A percentile compares a stretch with the other conserved stretches of the same genome.
These are phyloP conservation scores for Hemerocallis citrina DNA, from an alignment of 106 monocot genomes.

Conservation along the genomic window DNA sequence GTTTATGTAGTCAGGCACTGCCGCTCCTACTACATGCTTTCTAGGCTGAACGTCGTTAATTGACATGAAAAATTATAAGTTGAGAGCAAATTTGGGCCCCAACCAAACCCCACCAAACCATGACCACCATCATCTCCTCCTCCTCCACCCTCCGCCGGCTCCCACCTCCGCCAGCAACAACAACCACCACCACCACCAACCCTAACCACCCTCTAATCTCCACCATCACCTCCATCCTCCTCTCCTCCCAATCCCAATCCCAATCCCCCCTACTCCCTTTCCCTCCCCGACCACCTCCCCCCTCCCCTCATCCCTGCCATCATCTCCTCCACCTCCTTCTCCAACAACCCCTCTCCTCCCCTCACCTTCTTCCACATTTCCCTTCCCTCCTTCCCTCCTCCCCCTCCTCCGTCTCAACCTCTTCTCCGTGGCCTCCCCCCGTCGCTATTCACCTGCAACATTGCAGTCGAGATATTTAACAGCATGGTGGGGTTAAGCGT, in stretches of 20 bases:
- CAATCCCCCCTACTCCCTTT: no score
- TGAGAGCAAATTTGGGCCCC: no score
- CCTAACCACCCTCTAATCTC: constrained; percentile 12
- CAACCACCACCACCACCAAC: constrained; percentile 7
- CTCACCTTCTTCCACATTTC: constrained; percentile 52
- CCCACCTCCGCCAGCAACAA: constrained; percentile 4
- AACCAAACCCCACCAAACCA: no score
- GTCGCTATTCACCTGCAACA: constrained; percentile 24
- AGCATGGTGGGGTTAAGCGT: constrained; percentile 53
- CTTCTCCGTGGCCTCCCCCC: constrained; percentile 38
- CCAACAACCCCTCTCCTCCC: constrained; percentile 34
- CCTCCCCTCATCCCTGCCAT: constrained; percentile 41
- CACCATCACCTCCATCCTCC: constrained; percentile 13
- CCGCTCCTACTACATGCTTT: no score
- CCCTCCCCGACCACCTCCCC: constrained; percentile 16
- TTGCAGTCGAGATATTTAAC: constrained; percentile 29
- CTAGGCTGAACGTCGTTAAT: no score
- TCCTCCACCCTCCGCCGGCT: constrained; percentile 15
- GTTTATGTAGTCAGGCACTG: no score
- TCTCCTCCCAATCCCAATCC: constrained; percentile 14
- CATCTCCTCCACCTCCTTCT: constrained; percentile 35
- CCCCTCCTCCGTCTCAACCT: constrained; percentile 33
- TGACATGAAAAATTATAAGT: no score
- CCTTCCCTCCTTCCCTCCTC: constrained; percentile 26
- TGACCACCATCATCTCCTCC: constrained; percentile 13